These are phyloP conservation scores for Euphrasia confusa DNA, from an alignment of 257 asterid species.

Conservation along the genomic window DNA sequence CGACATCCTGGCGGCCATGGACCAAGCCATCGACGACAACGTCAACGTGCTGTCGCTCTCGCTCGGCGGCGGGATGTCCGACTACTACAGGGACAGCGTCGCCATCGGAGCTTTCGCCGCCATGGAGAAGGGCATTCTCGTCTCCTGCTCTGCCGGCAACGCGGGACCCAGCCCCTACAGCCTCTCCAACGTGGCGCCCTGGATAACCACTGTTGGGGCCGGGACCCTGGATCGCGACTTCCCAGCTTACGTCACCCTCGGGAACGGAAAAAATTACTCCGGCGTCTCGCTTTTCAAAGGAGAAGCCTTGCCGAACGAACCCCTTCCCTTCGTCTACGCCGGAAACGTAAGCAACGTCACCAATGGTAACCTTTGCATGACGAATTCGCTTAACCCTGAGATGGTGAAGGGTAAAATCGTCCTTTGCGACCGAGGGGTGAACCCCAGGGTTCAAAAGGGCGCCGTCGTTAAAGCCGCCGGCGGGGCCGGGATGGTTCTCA, in stretches of 20 bases:
- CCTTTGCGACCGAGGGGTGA: neutral
- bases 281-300: neutral
- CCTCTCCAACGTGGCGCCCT: conserved; percentile 73
- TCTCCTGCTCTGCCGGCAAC: conserved; percentile 54
- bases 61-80: conserved; percentile 71
- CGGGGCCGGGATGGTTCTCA: neutral
- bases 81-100: conserved; percentile 62
- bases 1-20: conserved; percentile 77
- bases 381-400: neutral
- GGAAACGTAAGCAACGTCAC: neutral
- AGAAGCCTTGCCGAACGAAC: neutral
- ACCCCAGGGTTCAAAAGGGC: neutral
- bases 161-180: conserved; percentile 57
- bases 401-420: neutral
- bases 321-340: neutral
- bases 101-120: conserved; percentile 84
- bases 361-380: neutral
- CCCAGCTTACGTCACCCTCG: conserved; percentile 74
- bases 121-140: conserved; percentile 80
- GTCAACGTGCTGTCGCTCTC: conserved; percentile 73
- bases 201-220: conserved; percentile 95
- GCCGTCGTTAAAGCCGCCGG: neutral
- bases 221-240: conserved; percentile 88
- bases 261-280: conserved; percentile 43
- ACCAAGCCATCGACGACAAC: conserved; percentile 68